phyloP scores from a whole-genome alignment of 2,329 filamentous ascomycete species.

The Orbilia oligospora region DNA sequence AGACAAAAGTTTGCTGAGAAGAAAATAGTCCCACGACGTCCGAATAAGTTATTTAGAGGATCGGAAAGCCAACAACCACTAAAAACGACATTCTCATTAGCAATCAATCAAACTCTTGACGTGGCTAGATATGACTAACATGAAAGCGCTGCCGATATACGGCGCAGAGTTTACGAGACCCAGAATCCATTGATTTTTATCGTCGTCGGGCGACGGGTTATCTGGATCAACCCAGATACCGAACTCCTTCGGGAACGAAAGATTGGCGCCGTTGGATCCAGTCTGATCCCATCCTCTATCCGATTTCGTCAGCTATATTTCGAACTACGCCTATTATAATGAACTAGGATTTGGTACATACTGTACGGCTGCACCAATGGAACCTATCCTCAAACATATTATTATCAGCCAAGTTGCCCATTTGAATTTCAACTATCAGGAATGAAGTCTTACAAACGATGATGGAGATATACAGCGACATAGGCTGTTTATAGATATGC shows the following conservation, averaged over 20 bases:
- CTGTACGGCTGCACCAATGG: constrained; percentile 79
- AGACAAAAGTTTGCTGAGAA: constrained; percentile 76
- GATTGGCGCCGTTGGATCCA: constrained; percentile 72
- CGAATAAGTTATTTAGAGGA: constrained; percentile 73
- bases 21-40: constrained; percentile 77
- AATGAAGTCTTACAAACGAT: constrained; percentile 70
- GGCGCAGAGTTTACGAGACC: constrained; percentile 76
- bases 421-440: background rate
- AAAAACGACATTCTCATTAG: constrained; percentile 5
- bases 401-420: background rate
- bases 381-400: constrained; percentile 65
- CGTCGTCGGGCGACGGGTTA: constrained; percentile 66
- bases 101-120: background rate
- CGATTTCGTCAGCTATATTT: background rate
- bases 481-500: constrained; percentile 78
- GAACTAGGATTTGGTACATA: constrained; percentile 36
- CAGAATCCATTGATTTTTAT: constrained; percentile 73
- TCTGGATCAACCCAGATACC: constrained; percentile 56
- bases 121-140: constrained; percentile 67
- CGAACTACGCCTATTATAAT: background rate
- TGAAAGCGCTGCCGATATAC: constrained; percentile 71
- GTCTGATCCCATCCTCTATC: constrained; percentile 76
- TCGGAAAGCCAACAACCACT: constrained; percentile 78
- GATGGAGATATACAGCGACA: constrained; percentile 77
- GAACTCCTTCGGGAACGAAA: constrained; percentile 63